These are phyloP conservation scores for Heteromeles arbutifolia DNA, from an alignment of 306 rosid genomes.

Conservation along the genomic window DNA sequence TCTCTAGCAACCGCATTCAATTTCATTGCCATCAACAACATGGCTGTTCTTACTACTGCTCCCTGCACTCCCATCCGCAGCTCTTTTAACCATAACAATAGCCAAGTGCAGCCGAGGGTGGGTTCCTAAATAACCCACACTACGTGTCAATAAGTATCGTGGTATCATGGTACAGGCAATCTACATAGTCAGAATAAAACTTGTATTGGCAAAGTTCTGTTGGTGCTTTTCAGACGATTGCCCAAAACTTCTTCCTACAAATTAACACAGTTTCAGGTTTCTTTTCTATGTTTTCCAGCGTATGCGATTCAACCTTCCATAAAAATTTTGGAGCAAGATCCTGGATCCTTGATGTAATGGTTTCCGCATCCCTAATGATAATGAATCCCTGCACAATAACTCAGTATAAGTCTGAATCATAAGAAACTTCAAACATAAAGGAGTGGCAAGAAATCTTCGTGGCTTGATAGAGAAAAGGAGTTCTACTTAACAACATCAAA, in stretches of 20 bases:
- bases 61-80: no score
- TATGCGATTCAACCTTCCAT: slow-evolving; percentile 66
- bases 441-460: background rate
- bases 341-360: slow-evolving; percentile 49
- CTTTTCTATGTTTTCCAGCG: slow-evolving; percentile 61
- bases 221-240: slow-evolving; percentile 32
- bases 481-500: background rate
- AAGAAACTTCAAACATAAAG: background rate
- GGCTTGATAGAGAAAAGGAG: background rate
- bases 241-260: slow-evolving; percentile 94
- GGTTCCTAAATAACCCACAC: no score
- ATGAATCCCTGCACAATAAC: slow-evolving; percentile 59
- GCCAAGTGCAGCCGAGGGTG: no score
- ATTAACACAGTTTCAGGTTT: slow-evolving; percentile 57
- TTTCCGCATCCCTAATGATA: slow-evolving; percentile 65
- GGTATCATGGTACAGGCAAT: background rate
- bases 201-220: background rate
- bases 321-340: slow-evolving; percentile 59
- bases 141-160: no score
- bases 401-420: background rate
- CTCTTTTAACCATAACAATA: no score
- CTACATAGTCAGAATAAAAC: background rate
- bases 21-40: no score
- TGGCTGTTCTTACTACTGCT: no score
- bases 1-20: no score